Percentiles rank a stretch among this genome's conserved stretches.
Evolutionary conservation across 1,139 yeast genomes (phyloP).

Genomic region (Saccharomyces hybrid): DNA sequence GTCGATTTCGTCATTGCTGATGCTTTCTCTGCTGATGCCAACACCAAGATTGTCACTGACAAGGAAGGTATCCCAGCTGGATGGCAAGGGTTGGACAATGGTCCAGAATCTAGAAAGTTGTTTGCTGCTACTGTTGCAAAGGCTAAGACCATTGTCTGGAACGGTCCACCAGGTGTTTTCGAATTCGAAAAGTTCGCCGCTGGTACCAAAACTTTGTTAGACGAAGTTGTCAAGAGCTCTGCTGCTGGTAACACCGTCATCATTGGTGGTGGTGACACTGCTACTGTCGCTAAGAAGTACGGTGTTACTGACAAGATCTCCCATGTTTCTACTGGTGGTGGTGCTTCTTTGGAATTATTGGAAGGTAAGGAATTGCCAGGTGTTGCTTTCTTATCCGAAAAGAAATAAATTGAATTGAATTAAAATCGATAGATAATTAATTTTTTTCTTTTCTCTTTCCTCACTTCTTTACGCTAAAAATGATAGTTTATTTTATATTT

Average conservation of each 20-base stretch:
- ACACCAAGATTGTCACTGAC: conserved; percentile 70
- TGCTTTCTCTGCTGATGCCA: conserved; percentile 85
- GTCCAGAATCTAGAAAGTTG: conserved; percentile 74
- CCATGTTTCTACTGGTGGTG: conserved; percentile 98
- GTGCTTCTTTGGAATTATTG: conserved; percentile 94
- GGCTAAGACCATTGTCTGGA: conserved; percentile 98
- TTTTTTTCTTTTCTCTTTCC: neutral
- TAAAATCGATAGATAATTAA: neutral
- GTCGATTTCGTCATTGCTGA: conserved; percentile 93
- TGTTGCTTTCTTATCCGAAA: conserved; percentile 80
- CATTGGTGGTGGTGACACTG: conserved; percentile 99
- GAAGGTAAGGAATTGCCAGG: conserved; percentile 98
- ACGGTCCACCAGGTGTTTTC: conserved; percentile 99
- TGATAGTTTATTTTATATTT: neutral
- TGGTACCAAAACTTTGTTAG: conserved; percentile 86
- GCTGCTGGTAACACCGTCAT: conserved; percentile 88
- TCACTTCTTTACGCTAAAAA: neutral
- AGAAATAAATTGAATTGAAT: conserved; percentile 32
- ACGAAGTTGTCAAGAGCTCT: conserved; percentile 79
- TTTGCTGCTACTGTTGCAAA: conserved; percentile 73
- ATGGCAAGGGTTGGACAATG: conserved; percentile 93
- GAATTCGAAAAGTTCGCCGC: conserved; percentile 85
- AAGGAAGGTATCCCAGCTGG: conserved; percentile 85
- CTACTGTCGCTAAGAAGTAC: conserved; percentile 95
- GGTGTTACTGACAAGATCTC: conserved; percentile 92